Evolutionary conservation across 257 asterid genomes (phyloP).

Genomic region (Handroanthus guayacan): DNA sequence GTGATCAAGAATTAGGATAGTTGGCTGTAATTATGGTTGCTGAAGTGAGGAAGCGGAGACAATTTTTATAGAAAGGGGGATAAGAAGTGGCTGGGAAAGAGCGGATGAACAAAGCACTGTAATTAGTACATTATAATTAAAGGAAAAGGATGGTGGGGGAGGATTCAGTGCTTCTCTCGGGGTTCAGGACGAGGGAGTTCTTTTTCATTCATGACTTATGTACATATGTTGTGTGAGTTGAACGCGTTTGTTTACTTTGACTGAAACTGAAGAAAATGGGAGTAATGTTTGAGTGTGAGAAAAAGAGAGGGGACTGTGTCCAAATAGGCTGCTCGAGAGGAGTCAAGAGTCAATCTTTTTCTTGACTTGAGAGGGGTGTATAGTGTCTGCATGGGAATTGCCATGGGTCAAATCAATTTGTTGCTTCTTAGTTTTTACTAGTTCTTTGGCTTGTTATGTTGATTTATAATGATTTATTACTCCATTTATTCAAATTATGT

Average conservation of each 20-base stretch:
- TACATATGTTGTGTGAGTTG: neutral
- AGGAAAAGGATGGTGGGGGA: too few relatives aligned
- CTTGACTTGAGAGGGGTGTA: too few relatives aligned
- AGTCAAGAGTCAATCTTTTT: conserved; percentile 10
- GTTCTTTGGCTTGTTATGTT: neutral
- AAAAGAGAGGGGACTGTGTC: conserved; percentile 17
- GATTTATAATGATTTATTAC: too few relatives aligned
- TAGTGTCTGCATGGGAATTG: too few relatives aligned
- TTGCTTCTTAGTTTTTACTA: neutral
- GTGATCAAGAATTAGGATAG: neutral
- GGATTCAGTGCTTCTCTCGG: neutral
- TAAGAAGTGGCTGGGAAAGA: conserved; percentile 36
- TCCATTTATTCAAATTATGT: too few relatives aligned
- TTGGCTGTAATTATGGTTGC: neutral
- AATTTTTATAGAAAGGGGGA: conserved; percentile 25
- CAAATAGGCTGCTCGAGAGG: conserved; percentile 27
- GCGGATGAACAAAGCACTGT: conserved; percentile 20
- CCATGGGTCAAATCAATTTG: conserved; percentile 2
- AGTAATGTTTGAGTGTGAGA: neutral
- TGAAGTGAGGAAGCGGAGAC: conserved; percentile 9
- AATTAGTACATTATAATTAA: neutral
- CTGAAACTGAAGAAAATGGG: neutral
- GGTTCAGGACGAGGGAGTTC: neutral
- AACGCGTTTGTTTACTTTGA: conserved; percentile 38
- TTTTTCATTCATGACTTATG: neutral